Conservation (phyloP, 2,329 filamentous ascomycete species). For the Blumeriella jaapii region DNA sequence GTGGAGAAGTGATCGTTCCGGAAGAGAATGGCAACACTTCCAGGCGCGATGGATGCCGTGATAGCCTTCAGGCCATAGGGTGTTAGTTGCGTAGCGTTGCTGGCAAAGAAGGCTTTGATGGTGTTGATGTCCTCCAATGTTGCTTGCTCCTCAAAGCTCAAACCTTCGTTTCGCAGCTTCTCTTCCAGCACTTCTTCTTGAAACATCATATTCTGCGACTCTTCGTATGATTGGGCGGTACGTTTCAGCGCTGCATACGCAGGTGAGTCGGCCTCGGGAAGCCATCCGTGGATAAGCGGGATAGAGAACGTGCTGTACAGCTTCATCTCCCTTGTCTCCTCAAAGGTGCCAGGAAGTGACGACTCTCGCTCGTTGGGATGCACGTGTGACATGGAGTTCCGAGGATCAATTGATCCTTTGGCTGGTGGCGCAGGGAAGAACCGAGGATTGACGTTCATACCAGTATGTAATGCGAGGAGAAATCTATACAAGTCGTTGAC, state of each 20-base stretch:
- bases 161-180: conserved; percentile 52
- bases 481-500: conserved; percentile 82
- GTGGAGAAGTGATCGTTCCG: conserved; percentile 97
- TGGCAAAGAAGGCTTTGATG: conserved; percentile 72
- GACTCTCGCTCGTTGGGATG: conserved; percentile 39
- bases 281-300: conserved; percentile 86
- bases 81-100: conserved; percentile 80
- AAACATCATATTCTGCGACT: conserved; percentile 81
- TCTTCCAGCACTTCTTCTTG: conserved; percentile 79
- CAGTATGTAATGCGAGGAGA: conserved; percentile 77
- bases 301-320: conserved; percentile 84
- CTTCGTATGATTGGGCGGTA: conserved; percentile 77
- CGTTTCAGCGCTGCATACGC: conserved; percentile 60
- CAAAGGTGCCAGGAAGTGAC: conserved; percentile 60
- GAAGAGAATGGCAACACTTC: conserved; percentile 82
- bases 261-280: conserved; percentile 56
- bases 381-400: conserved; percentile 40
- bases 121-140: conserved; percentile 71
- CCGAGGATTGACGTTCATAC: conserved; percentile 95
- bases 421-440: conserved; percentile 52
- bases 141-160: conserved; percentile 64
- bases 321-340: conserved; percentile 78
- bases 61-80: conserved; percentile 68
- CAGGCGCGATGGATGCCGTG: conserved; percentile 56
- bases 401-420: conserved; percentile 24